Evolutionary conservation across 2,329 filamentous ascomycete species (phyloP), one percentile per base, ranked within the genome.

Genomic region (Microascus cirrosus): DNA sequence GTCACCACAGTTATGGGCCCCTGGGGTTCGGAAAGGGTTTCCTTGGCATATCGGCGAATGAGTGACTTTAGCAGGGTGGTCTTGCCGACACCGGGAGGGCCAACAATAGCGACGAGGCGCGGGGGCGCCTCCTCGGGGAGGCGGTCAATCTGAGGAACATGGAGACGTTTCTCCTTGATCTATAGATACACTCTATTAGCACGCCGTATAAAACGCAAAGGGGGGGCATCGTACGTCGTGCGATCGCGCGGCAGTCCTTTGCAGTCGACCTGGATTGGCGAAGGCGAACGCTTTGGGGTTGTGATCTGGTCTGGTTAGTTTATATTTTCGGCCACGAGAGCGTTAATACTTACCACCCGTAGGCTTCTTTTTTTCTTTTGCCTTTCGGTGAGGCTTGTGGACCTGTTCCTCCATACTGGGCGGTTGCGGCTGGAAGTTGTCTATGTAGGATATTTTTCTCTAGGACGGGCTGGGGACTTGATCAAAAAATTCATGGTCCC

Each of bases 1-100:
- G 94, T 97, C 53, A 99, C 92, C 55, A 99, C 88, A 1, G 95
- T 99, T 60, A 99, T 86, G 3, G 94, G 94, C 0, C 94, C 94
- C 64, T 89, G 87, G 1, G 94, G 94, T 35, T 93, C 86, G 34
- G 90, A 87, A 48, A 99, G 82, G 0, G 90, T 93, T 70, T 99
- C 94, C 70, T 99, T 99, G 53, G 94, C 90, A 75, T 97, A 97
- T 70, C 94, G 82, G 63, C 90, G 86, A 66, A 99, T 89, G 60
- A 99, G 78, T 13, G 92, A 96, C 71, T 97, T 99, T 69, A 97
- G 84, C 42, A 97, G 79, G 0, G 93, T 97, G 2, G 93, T 96
- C 77, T 97, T 97, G 65, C 93, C 94, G 54, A 92, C 93, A 60
- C 94, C 94, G 1, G 94, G 90, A 58, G 94, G 94, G 57, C 94